Evolutionary conservation across 2,329 filamentous ascomycete genomes (phyloP).

Genomic region (Pyricularia sp.): DNA sequence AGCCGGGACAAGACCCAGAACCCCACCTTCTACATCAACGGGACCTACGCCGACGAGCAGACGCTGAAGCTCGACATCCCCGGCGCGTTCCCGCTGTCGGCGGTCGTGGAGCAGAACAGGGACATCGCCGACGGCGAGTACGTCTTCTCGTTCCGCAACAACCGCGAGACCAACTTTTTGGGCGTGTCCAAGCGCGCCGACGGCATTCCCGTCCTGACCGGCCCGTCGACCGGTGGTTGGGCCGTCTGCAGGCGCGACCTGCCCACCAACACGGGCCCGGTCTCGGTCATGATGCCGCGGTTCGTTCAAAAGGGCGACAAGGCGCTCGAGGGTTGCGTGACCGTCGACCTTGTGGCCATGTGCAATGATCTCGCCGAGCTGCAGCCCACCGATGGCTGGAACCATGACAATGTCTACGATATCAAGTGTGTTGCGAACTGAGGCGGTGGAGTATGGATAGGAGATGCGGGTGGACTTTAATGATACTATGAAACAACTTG

Average conservation of each 20-base stretch:
- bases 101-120: neutral
- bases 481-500: neutral
- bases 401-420: neutral
- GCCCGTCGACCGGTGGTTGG: neutral
- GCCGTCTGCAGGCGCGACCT: conserved; percentile 1
- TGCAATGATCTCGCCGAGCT: neutral
- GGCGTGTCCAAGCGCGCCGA: neutral
- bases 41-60: neutral
- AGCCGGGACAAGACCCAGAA: conserved; percentile 1
- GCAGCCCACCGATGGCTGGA: neutral
- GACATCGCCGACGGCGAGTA: neutral
- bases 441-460: neutral
- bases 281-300: neutral
- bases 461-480: neutral
- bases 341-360: neutral
- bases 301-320: neutral
- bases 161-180: neutral
- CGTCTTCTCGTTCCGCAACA: neutral
- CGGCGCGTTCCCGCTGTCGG: neutral
- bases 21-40: conserved; percentile 4
- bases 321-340: neutral
- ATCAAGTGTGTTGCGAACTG: conserved; percentile 2
- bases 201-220: neutral
- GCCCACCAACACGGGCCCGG: neutral
- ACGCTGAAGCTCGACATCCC: conserved; percentile 4